Conservation (phyloP, 495 filamentous ascomycete species). For the Bacidia gigantensis region DNA sequence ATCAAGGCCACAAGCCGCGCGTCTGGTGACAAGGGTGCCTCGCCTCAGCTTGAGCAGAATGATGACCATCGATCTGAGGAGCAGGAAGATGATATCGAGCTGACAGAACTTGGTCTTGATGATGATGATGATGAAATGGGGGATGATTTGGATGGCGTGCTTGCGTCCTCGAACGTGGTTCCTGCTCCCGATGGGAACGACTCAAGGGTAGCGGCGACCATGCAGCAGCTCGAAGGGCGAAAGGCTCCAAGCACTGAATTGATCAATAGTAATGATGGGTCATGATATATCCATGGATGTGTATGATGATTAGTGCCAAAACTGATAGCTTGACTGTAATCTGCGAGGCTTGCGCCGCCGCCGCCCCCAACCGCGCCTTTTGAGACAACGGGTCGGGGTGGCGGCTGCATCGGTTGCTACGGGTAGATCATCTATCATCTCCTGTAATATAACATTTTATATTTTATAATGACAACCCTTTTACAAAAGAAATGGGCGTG, state of each 20-base stretch:
- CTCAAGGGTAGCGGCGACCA: slow-evolving; percentile 11
- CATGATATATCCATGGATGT: not conserved
- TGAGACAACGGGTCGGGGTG: not conserved
- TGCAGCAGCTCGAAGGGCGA: slow-evolving; percentile 24
- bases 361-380: not conserved
- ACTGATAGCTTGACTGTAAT: too few species aligned
- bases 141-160: not conserved
- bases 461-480: too few species aligned
- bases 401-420: not conserved
- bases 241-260: slow-evolving; percentile 1
- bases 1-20: not conserved
- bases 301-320: not conserved
- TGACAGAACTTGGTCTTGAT: too few species aligned
- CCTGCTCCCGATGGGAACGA: not conserved
- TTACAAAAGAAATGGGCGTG: too few species aligned
- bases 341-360: too few species aligned
- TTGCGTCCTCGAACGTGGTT: not conserved
- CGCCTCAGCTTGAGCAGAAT: not conserved
- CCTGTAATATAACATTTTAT: too few species aligned
- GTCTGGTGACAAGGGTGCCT: not conserved
- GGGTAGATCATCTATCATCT: not conserved
- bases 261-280: not conserved
- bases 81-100: not conserved
- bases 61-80: not conserved
- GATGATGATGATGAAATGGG: not conserved